A percentile compares a stretch with the other conserved stretches of the same genome.
Evolutionary conservation across 306 rosid species (phyloP).

Genomic region (Castanopsis chinensis): DNA sequence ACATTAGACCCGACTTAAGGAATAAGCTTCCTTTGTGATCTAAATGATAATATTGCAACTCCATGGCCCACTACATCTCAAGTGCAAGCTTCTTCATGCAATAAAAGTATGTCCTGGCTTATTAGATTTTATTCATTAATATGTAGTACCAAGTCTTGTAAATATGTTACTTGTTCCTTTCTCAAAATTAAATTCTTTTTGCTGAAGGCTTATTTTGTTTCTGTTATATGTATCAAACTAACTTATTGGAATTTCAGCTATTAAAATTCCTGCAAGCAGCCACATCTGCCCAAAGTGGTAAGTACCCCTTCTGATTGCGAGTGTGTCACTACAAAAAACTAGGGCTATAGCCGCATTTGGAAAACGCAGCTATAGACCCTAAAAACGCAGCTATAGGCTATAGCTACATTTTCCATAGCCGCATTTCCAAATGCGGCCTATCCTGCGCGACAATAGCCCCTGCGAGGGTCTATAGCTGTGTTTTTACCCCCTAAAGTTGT

Average conservation of each 20-base stretch:
- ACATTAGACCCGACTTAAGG: slow-evolving; percentile 74
- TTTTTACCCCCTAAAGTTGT: too few species aligned
- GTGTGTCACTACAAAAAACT: too few species aligned
- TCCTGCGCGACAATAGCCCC: too few species aligned
- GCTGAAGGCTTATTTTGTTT: slow-evolving; percentile 8
- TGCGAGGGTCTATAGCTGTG: too few species aligned
- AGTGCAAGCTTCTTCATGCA: slow-evolving; percentile 67
- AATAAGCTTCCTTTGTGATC: slow-evolving; percentile 87
- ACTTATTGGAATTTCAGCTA: slow-evolving; percentile 48
- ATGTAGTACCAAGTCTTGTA: neutral
- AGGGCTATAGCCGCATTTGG: too few species aligned
- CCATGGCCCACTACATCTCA: slow-evolving; percentile 85
- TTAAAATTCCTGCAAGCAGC: slow-evolving; percentile 95
- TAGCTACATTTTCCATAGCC: too few species aligned
- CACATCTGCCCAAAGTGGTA: slow-evolving; percentile 72
- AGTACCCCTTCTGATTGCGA: neutral
- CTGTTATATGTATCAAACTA: neutral
- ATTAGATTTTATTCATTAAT: neutral
- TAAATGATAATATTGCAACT: slow-evolving; percentile 95
- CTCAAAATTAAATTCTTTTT: neutral
- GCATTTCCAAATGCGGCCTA: too few species aligned
- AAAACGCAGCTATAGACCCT: too few species aligned
- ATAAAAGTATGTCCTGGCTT: slow-evolving; percentile 56
- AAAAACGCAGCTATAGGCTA: too few species aligned
- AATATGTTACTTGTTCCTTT: neutral